phyloP scores from a whole-genome alignment of 192 early-diverging fungal species.

The Obelidium mucronatum region DNA sequence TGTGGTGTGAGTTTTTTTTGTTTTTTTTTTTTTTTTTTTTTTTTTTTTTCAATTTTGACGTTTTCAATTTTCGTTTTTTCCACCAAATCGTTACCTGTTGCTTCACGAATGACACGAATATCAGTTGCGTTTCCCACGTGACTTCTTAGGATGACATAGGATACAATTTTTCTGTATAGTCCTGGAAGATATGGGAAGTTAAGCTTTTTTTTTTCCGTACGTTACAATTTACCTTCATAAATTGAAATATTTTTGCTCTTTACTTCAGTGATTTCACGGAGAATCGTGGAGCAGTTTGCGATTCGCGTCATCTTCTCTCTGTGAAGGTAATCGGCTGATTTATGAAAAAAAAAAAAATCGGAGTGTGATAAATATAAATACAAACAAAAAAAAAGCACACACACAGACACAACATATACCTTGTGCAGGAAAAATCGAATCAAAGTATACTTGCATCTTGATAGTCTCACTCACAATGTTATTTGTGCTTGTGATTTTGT shows the following conservation, averaged over 20 bases:
- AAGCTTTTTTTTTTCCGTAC: not conserved
- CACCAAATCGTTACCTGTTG: slow-evolving; percentile 62
- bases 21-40: not conserved
- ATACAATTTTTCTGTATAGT: slow-evolving; percentile 65
- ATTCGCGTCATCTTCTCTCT: slow-evolving; percentile 56
- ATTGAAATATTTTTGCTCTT: slow-evolving; percentile 54
- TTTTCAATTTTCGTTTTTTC: slow-evolving; percentile 6
- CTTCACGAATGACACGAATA: slow-evolving; percentile 64
- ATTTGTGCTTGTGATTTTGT: slow-evolving; percentile 50
- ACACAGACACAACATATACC: slow-evolving; percentile 40
- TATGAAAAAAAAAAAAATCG: not conserved
- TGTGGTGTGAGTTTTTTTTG: slow-evolving; percentile 18
- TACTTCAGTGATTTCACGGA: slow-evolving; percentile 59
- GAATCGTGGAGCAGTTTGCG: slow-evolving; percentile 48
- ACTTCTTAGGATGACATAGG: slow-evolving; percentile 59
- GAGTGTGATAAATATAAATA: not conserved
- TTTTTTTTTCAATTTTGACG: slow-evolving; percentile 5
- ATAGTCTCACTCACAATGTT: slow-evolving; percentile 57
- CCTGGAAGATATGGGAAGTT: slow-evolving; percentile 32
- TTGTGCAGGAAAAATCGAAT: slow-evolving; percentile 67
- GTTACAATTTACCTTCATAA: slow-evolving; percentile 59
- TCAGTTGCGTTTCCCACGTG: slow-evolving; percentile 64
- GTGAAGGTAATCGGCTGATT: slow-evolving; percentile 61
- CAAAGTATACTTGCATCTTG: slow-evolving; percentile 71
- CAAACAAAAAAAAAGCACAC: not conserved